Evolutionary conservation across 257 asterid species (phyloP).

Genomic region (Salvia miltiorrhiza): DNA sequence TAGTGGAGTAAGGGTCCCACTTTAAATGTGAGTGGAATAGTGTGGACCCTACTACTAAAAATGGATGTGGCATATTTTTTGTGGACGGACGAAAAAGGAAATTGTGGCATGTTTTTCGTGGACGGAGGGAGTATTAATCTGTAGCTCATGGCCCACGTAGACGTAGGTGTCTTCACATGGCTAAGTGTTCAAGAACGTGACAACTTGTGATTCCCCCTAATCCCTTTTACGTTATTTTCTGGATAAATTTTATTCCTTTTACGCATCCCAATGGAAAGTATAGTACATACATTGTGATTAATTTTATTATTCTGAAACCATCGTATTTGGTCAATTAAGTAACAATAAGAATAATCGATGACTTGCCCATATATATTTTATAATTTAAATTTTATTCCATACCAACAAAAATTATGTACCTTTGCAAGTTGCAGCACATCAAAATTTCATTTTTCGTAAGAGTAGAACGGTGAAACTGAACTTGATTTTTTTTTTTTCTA

Average conservation of each 20-base stretch:
- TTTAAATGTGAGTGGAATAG: no score
- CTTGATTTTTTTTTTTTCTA: no score
- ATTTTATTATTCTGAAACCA: background rate
- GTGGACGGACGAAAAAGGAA: no score
- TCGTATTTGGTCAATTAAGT: background rate
- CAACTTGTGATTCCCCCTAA: background rate
- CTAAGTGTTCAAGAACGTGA: background rate
- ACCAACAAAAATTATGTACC: no score
- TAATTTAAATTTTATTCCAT: background rate
- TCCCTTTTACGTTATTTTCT: background rate
- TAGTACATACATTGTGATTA: background rate
- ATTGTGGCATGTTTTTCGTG: no score
- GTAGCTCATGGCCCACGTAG: conserved; percentile 1
- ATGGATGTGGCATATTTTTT: no score
- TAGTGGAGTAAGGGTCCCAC: no score
- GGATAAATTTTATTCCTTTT: background rate
- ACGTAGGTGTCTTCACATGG: conserved; percentile 17
- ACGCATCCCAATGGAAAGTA: background rate
- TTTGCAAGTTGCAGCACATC: no score
- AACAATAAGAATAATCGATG: background rate
- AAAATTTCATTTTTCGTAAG: no score
- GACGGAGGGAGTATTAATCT: no score
- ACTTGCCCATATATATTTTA: background rate
- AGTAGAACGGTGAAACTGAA: no score
- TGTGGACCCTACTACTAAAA: no score